Evolutionary conservation across 2,329 filamentous ascomycete species (phyloP), one percentile per base, ranked within the genome.

Genomic region (Claviceps capensis): DNA sequence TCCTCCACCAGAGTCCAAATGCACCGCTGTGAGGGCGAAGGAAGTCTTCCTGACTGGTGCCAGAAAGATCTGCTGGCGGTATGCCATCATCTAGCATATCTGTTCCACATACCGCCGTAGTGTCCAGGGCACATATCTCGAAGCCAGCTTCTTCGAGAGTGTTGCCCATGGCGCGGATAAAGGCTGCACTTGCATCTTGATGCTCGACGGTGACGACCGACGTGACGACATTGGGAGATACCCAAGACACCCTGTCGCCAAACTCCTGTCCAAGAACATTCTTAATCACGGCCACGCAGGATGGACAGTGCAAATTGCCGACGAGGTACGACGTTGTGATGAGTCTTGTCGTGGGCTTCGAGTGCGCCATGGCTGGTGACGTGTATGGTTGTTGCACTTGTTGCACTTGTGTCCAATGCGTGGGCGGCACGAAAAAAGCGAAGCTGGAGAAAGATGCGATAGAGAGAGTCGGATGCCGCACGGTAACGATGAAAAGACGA

Each of bases 271-370:
- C 71, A 53, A 88, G 68, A 54, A 76, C 73, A 51, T 75, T 69
- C 60, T 80, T 74, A 61, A 89, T 87, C 58, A 76, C 73, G 38
- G 78, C 76, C 48, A 87, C 79, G 64, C 85, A 89, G 54, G 83
- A 85, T 14, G 84, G 81, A 68, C 85, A 88, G 67, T 89, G 85
- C n/a, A 89, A 73, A 65, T 89, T 88, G 55, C 76, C 78, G 58
- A 89, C 71, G 55, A 88, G 73, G 61, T 84, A 80, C 37, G 78
- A 82, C 2, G 79, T 83, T 13, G 73, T 77, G 53, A 72, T 64
- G 53, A 64, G 60, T 52, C 78, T 83, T 13, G 73, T 77, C 53
- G 72, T 64, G 53, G 64, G 60, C 51, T 61, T 58, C 14, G 59
- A 51, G 44, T 62, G 53, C 23, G 61, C 49, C 60, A 68, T 68